These are phyloP conservation scores for Malassezia caprae DNA, from an alignment of 1,284 basidiomycete species.

Conservation along the genomic window DNA sequence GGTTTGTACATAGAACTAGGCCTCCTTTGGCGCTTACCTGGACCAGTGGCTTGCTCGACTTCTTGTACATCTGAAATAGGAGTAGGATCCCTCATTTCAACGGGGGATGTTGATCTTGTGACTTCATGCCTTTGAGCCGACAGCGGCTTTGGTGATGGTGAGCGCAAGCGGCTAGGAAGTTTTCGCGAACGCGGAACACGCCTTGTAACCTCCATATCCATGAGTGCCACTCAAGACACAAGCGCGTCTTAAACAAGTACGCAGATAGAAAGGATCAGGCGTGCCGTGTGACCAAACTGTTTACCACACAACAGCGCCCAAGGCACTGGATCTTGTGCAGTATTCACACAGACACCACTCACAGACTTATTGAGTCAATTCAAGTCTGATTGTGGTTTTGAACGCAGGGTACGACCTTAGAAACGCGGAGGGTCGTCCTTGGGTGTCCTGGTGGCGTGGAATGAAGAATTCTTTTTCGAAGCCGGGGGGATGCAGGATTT, in stretches of 20 bases:
- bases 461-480: not conserved
- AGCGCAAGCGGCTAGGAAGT: conserved; percentile 10
- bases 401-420: not conserved
- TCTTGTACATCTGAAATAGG: not conserved
- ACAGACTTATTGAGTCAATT: not conserved
- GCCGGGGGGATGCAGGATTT: not conserved
- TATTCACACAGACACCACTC: not conserved
- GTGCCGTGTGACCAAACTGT: not conserved
- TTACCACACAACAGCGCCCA: not conserved
- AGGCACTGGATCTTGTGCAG: not conserved
- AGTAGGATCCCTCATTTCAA: not conserved
- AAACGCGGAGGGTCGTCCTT: not conserved
- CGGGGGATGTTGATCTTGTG: not conserved
- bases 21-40: conserved; percentile 31
- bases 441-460: not conserved
- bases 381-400: not conserved
- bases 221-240: not conserved
- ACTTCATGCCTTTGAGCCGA: not conserved
- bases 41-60: conserved; percentile 14
- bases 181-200: conserved; percentile 14
- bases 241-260: not conserved
- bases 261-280: not conserved
- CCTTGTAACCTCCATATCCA: conserved; percentile 1
- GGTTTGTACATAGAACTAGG: conserved; percentile 37
- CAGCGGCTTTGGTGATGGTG: conserved; percentile 13